phyloP scores from a whole-genome alignment of 78 protist species.

The slime mould (Dictyostelium discoideum) region dicty_2.7 NC_007091.3:3560501-3561000 shows the following conservation, averaged over 20 bases:
- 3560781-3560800: constrained; percentile 61
- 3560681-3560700: constrained; percentile 42
- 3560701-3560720: constrained; percentile 1
- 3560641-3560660: background rate
- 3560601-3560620: constrained; percentile 52
- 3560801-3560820: constrained; percentile 53
- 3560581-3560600: constrained; percentile 78
- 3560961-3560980: constrained; percentile 91
- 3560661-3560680: constrained; percentile 58
- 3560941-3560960: constrained; percentile 70
- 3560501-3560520: too few species aligned
- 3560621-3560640: background rate
- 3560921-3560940: constrained; percentile 61
- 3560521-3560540: too few species aligned
- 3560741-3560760: constrained; percentile 77
- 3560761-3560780: constrained; percentile 82
- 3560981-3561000: constrained; percentile 38
- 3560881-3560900: constrained; percentile 87
- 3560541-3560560: too few species aligned
- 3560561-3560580: background rate
- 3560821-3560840: background rate
- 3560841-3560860: constrained; percentile 24
- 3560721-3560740: constrained; percentile 30
- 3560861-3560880: background rate
- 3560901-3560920: constrained; percentile 70